phyloP scores from a whole-genome alignment of 495 filamentous ascomycete species.

The Podospora tetraspora region DNA sequence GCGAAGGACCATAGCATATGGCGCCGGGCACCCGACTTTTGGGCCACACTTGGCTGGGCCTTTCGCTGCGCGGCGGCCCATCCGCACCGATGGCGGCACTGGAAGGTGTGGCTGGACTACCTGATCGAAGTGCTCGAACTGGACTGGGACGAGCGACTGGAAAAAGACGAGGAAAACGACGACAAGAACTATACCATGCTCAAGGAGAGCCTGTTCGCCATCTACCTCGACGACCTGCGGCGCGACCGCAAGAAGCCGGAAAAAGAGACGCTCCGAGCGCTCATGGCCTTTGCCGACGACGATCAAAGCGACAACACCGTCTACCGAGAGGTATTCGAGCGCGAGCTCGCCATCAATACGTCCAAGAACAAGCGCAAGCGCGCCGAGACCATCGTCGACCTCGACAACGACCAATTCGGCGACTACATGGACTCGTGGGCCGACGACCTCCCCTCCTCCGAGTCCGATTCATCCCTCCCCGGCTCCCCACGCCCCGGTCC shows the following conservation, averaged over 20 bases:
- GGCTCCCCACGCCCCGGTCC: neutral
- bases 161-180: slow-evolving; percentile 23
- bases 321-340: slow-evolving; percentile 48
- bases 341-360: slow-evolving; percentile 38
- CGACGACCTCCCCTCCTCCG: slow-evolving; percentile 26
- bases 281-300: slow-evolving; percentile 38
- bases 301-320: slow-evolving; percentile 28
- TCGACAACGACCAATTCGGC: slow-evolving; percentile 43
- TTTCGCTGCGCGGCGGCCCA: slow-evolving; percentile 81
- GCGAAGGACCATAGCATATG: slow-evolving; percentile 65
- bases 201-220: slow-evolving; percentile 24
- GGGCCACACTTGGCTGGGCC: slow-evolving; percentile 85
- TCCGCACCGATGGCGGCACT: slow-evolving; percentile 68
- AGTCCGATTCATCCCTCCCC: slow-evolving; percentile 7
- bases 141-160: slow-evolving; percentile 62
- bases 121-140: slow-evolving; percentile 72
- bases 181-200: slow-evolving; percentile 21
- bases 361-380: slow-evolving; percentile 45
- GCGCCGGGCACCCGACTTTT: slow-evolving; percentile 73
- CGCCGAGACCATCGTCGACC: slow-evolving; percentile 37
- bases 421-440: slow-evolving; percentile 37
- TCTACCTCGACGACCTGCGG: slow-evolving; percentile 30
- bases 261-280: slow-evolving; percentile 39
- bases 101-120: slow-evolving; percentile 75
- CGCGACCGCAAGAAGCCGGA: slow-evolving; percentile 27